Evolutionary conservation across 371 early-diverging fungal genomes (phyloP).

Genomic region (Basidiobolus meristosporus): DNA sequence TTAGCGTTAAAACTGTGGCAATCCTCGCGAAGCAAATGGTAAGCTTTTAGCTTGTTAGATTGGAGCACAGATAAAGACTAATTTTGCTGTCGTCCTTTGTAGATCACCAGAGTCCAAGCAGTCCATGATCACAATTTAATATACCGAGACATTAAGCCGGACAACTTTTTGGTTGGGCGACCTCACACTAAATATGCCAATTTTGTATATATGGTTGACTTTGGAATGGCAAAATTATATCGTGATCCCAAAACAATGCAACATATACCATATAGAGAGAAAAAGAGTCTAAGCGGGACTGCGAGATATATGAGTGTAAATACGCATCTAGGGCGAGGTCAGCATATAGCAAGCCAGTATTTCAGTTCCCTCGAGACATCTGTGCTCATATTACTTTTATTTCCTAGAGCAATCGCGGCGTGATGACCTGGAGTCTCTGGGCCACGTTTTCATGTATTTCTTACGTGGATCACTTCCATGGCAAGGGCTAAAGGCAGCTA

Average conservation of each 20-base stretch:
- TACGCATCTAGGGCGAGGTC: slow-evolving; percentile 82
- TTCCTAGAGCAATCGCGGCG: slow-evolving; percentile 82
- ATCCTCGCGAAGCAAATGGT: slow-evolving; percentile 97
- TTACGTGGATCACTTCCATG: slow-evolving; percentile 95
- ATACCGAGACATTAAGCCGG: slow-evolving; percentile 99
- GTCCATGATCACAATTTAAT: slow-evolving; percentile 94
- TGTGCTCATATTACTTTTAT: too few relatives aligned
- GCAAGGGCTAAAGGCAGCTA: slow-evolving; percentile 97
- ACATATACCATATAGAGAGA: slow-evolving; percentile 84
- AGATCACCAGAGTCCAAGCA: slow-evolving; percentile 79
- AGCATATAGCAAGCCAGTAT: not conserved
- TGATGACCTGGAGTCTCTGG: slow-evolving; percentile 97
- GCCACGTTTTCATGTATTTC: slow-evolving; percentile 98
- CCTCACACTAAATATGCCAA: slow-evolving; percentile 38
- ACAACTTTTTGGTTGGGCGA: slow-evolving; percentile 94
- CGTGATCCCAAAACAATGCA: slow-evolving; percentile 84
- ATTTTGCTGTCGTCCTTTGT: slow-evolving; percentile 1
- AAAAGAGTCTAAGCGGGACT: slow-evolving; percentile 88
- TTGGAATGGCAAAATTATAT: slow-evolving; percentile 96
- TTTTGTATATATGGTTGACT: slow-evolving; percentile 72
- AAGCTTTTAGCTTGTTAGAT: slow-evolving; percentile 1
- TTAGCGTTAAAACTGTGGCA: slow-evolving; percentile 83
- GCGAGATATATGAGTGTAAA: slow-evolving; percentile 96
- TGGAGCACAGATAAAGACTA: too few relatives aligned
- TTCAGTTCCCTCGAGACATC: too few relatives aligned